Conservation (phyloP, 352 stramenopile genomes). For the Phytophthora niederhauseri region DNA sequence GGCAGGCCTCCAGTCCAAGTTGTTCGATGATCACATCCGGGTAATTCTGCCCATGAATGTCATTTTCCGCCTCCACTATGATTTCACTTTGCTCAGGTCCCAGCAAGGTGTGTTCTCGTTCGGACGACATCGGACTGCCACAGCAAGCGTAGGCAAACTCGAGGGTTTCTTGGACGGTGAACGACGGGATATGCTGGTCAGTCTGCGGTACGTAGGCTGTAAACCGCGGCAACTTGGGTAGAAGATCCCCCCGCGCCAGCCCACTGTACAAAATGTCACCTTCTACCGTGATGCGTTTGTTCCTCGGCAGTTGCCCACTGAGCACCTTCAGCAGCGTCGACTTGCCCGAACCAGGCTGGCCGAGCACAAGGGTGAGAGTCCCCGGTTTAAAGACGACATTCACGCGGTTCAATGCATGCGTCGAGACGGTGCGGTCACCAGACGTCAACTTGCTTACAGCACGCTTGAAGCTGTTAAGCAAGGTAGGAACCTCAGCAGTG, state of each 20-base stretch:
- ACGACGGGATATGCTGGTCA: slow-evolving; percentile 78
- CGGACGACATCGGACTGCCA: neutral
- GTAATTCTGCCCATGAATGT: too few species aligned
- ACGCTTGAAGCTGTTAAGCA: too few species aligned
- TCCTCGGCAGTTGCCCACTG: slow-evolving; percentile 37
- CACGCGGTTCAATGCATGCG: slow-evolving; percentile 31
- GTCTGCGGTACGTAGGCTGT: slow-evolving; percentile 43
- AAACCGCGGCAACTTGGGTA: slow-evolving; percentile 38
- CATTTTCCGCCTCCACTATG: too few species aligned
- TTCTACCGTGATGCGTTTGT: slow-evolving; percentile 35
- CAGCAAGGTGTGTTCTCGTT: neutral
- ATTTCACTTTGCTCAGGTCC: too few species aligned
- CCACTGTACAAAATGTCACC: slow-evolving; percentile 43
- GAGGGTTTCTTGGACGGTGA: slow-evolving; percentile 93
- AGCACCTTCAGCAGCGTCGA: slow-evolving; percentile 45
- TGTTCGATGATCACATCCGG: too few species aligned
- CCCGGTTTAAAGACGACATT: slow-evolving; percentile 38
- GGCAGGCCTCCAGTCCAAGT: too few species aligned
- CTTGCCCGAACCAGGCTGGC: slow-evolving; percentile 27
- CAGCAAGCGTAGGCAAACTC: slow-evolving; percentile 47
- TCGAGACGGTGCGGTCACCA: too few species aligned
- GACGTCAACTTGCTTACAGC: too few species aligned
- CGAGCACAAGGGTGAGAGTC: slow-evolving; percentile 26
- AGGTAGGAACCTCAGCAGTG: too few species aligned
- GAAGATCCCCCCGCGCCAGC: slow-evolving; percentile 13